These are phyloP conservation scores for Syzygium syzygioides DNA, from an alignment of 441 rosid genomes.

Conservation along the genomic window DNA sequence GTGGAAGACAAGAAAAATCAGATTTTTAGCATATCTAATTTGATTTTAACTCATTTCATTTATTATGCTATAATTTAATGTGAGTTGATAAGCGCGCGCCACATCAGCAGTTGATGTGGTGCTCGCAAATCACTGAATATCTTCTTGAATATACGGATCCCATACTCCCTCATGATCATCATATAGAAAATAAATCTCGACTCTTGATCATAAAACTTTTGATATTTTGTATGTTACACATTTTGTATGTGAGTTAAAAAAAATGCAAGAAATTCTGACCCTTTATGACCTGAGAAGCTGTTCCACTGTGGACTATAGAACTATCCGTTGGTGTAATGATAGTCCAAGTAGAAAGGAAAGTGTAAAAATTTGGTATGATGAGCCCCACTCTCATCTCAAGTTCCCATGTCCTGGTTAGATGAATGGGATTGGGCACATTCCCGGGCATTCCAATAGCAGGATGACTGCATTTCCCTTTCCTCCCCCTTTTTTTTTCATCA, in stretches of 20 bases:
- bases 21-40: no score
- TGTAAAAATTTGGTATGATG: neutral
- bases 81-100: no score
- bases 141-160: neutral
- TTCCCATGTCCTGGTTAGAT: neutral
- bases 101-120: no score
- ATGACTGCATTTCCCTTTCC: no score
- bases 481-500: rapidly evolving
- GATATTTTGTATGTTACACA: neutral
- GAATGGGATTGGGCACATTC: neutral
- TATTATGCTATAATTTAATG: no score
- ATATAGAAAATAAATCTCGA: neutral
- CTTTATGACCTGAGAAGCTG: neutral
- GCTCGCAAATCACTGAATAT: no score
- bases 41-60: no score
- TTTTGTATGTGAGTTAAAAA: neutral
- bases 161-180: neutral
- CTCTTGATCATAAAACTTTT: neutral
- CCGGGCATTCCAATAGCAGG: neutral
- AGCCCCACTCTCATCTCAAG: neutral
- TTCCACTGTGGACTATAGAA: neutral
- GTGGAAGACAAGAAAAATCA: no score
- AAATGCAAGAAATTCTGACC: neutral
- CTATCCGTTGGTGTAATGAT: neutral
- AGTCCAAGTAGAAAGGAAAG: neutral